Evolutionary conservation across 2,329 filamentous ascomycete genomes (phyloP), one percentile per base, ranked within the genome.

Genomic region (Colletotrichum trifolii): DNA sequence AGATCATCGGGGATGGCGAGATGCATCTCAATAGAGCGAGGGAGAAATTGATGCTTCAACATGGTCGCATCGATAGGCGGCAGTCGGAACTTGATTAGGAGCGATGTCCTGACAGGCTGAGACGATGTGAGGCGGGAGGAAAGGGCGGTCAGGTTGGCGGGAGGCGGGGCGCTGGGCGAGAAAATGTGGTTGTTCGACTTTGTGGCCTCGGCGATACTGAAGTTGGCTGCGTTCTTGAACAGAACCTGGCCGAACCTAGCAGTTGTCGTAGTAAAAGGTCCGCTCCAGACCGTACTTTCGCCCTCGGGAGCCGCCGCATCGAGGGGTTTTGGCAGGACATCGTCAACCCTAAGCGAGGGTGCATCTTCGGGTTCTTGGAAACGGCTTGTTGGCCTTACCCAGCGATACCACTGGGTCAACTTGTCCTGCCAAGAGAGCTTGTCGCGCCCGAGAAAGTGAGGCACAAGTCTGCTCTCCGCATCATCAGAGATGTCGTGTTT

Each of bases 241-340:
- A 88, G 77, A 39, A 87, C 67, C 57, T 85, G 81, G 15, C 86
- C 86, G 68, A 88, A 88, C 3, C 77, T 76, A 10, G 84, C 83
- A 3, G 70, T 73, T 2, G 81, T 79, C 9, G 60, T 15, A 34
- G n/a, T 49, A 39, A 49, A 64, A 34, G 15, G 17, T 45, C 49
- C 60, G 54, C 64, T 60, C 54, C 54, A 64, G 25, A 25, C 25
- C 2, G 38, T 10, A 13, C 13, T 9, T 9, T 54, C 35, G 6
- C 38, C n/a, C 8, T 39, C 49, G 10, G 10, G 43, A 3, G 39
- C 8, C n/a, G n/a, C 48, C 3, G 54, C 46, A 15, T 50, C 8
- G 63, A 60, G n/a, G 45, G 64, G 54, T 6, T n/a, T 13, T 2
- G 11, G 12, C 8, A 66, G 40, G 11, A 60, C 13, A 5, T 43